Conservation (phyloP, 1,139 yeast genomes). For the Spathaspora sp. region DNA sequence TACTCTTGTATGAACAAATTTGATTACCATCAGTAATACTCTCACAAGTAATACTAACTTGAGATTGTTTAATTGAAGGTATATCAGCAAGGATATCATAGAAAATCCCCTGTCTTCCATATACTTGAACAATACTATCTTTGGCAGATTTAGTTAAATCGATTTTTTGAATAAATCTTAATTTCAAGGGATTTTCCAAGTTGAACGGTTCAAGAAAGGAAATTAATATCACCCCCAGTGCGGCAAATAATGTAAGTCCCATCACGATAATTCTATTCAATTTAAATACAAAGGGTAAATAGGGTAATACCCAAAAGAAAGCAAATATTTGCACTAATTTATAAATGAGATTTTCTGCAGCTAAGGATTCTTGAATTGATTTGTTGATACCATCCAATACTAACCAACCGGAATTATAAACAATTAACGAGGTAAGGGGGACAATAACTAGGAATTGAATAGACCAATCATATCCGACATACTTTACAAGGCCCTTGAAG, state of each 20-base stretch:
- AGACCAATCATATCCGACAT: conserved; percentile 75
- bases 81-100: conserved; percentile 49
- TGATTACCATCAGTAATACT: conserved; percentile 46
- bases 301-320: conserved; percentile 50
- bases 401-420: conserved; percentile 52
- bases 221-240: conserved; percentile 38
- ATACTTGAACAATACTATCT: conserved; percentile 43
- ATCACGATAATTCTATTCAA: conserved; percentile 54
- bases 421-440: conserved; percentile 58
- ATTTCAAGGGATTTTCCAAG: conserved; percentile 60
- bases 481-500: conserved; percentile 23
- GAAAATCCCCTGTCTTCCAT: conserved; percentile 51
- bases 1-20: conserved; percentile 51
- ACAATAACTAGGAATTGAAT: conserved; percentile 67
- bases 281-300: conserved; percentile 72
- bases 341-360: conserved; percentile 50
- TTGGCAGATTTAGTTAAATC: conserved; percentile 34
- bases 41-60: conserved; percentile 33
- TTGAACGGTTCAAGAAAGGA: conserved; percentile 53
- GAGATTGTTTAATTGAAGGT: conserved; percentile 56
- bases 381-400: conserved; percentile 65
- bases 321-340: conserved; percentile 34
- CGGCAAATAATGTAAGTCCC: conserved; percentile 25
- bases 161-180: conserved; percentile 62
- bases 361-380: conserved; percentile 63